phyloP scores from a whole-genome alignment of 345 rosid genomes.

The Aegle marmelos region DNA sequence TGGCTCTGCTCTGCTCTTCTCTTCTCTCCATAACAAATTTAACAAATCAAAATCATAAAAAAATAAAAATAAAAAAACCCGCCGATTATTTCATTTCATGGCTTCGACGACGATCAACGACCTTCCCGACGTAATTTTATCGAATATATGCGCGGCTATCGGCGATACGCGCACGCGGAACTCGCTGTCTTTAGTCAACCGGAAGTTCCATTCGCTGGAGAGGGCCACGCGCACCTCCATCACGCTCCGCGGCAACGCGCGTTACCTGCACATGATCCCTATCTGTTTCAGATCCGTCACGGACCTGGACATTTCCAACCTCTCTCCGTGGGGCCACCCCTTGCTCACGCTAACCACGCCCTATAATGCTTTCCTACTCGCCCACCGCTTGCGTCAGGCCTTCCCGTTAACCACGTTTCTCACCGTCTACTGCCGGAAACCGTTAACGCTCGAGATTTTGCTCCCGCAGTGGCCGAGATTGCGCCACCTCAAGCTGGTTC shows the following conservation, averaged over 20 bases:
- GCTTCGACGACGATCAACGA: slow-evolving; percentile 41
- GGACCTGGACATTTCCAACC: slow-evolving; percentile 69
- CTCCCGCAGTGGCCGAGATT: slow-evolving; percentile 68
- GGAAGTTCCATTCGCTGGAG: slow-evolving; percentile 61
- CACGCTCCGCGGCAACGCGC: slow-evolving; percentile 85
- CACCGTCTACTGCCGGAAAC: slow-evolving; percentile 59
- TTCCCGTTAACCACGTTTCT: slow-evolving; percentile 56
- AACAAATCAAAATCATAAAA: too few species aligned
- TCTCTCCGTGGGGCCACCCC: slow-evolving; percentile 84
- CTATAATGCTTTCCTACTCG: slow-evolving; percentile 44
- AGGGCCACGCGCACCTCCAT: slow-evolving; percentile 69
- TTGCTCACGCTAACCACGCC: slow-evolving; percentile 40
- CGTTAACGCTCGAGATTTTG: slow-evolving; percentile 43
- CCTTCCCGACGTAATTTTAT: slow-evolving; percentile 70
- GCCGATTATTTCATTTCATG: not conserved
- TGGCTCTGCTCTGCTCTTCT: not conserved
- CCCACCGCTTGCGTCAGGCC: slow-evolving; percentile 44
- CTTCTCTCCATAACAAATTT: not conserved
- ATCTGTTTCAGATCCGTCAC: slow-evolving; percentile 62
- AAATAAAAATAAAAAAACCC: not conserved
- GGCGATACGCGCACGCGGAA: slow-evolving; percentile 67
- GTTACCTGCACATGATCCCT: slow-evolving; percentile 60
- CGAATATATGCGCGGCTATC: slow-evolving; percentile 44
- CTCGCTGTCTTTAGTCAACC: slow-evolving; percentile 66
- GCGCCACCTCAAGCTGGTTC: slow-evolving; percentile 57